Percentiles rank a stretch among this genome's conserved stretches.
Conservation (phyloP, 208 protist species). For the Trypanosoma cruzi region DNA sequence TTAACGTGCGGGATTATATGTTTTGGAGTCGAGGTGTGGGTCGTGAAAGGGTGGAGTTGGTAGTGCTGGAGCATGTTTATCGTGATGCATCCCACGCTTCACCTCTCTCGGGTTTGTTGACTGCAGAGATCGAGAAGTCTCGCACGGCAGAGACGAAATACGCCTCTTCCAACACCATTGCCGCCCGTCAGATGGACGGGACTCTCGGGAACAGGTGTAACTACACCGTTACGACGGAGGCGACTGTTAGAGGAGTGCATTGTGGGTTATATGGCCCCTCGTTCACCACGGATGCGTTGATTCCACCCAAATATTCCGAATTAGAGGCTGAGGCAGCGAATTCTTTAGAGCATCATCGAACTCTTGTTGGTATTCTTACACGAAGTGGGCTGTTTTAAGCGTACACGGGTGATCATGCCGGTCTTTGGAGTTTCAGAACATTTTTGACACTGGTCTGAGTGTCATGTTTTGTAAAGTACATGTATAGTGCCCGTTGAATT, state of each 20-base stretch:
- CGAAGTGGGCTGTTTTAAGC: constrained; percentile 20
- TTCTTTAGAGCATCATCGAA: constrained; percentile 26
- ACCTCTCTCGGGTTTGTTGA: neutral
- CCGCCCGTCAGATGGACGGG: neutral
- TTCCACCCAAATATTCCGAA: constrained; percentile 3
- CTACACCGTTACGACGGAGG: constrained; percentile 22
- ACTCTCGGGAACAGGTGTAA: neutral
- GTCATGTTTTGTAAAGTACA: too few relatives aligned
- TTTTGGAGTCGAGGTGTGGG: constrained; percentile 29
- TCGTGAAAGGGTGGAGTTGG: constrained; percentile 27
- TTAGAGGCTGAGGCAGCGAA: neutral
- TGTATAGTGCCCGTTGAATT: too few relatives aligned
- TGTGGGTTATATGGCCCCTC: constrained; percentile 24
- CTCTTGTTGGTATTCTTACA: constrained; percentile 14
- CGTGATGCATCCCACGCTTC: neutral
- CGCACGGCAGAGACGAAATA: too few relatives aligned
- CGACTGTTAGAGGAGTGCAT: constrained; percentile 26
- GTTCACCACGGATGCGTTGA: constrained; percentile 25
- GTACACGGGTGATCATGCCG: neutral
- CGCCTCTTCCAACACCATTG: neutral
- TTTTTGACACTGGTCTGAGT: too few relatives aligned
- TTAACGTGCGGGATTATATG: constrained; percentile 32
- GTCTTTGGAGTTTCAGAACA: too few relatives aligned
- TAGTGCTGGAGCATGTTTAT: constrained; percentile 38
- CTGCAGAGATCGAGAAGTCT: neutral